A percentile compares a stretch with the other conserved stretches of the same genome.
Evolutionary conservation across 2,329 filamentous ascomycete genomes (phyloP).

Genomic region (Alternaria ethzedia): DNA sequence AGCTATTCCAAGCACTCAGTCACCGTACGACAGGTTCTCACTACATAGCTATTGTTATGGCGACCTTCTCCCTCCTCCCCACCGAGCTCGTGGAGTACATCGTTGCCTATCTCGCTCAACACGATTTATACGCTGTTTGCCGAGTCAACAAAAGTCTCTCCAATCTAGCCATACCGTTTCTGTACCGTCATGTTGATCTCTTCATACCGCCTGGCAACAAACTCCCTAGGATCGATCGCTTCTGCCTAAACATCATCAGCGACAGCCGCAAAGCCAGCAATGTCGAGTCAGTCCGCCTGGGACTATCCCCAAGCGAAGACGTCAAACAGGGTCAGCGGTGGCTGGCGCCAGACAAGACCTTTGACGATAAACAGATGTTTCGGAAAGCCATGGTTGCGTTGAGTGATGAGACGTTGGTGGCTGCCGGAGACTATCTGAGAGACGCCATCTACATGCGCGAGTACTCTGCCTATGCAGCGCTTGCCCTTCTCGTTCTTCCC

Average conservation of each 20-base stretch:
- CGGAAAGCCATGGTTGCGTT: constrained; percentile 17
- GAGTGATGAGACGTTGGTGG: constrained; percentile 20
- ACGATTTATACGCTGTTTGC: constrained; percentile 23
- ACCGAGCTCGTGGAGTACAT: constrained; percentile 34
- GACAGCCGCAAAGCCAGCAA: constrained; percentile 21
- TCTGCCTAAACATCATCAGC: constrained; percentile 31
- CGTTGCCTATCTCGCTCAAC: constrained; percentile 23
- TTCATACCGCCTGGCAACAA: constrained; percentile 19
- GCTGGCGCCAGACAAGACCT: constrained; percentile 19
- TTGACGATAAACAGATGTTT: constrained; percentile 19
- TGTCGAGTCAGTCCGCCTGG: constrained; percentile 29
- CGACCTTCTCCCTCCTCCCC: constrained; percentile 25
- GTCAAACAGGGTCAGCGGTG: constrained; percentile 23
- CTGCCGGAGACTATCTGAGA: constrained; percentile 21
- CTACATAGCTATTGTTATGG: constrained; percentile 16
- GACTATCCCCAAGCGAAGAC: constrained; percentile 18
- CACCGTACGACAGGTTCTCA: rapidly evolving
- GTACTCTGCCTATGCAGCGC: constrained; percentile 33
- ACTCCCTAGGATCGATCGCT: constrained; percentile 33
- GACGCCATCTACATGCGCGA: constrained; percentile 28
- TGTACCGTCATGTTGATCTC: constrained; percentile 36
- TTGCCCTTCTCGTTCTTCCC: constrained; percentile 30
- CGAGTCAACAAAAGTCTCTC: constrained; percentile 19
- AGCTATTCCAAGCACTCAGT: rapidly evolving
- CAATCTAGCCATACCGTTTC: constrained; percentile 18